phyloP scores from a whole-genome alignment of 2,329 filamentous ascomycete species.

The Trichoderma aggressivum region DNA sequence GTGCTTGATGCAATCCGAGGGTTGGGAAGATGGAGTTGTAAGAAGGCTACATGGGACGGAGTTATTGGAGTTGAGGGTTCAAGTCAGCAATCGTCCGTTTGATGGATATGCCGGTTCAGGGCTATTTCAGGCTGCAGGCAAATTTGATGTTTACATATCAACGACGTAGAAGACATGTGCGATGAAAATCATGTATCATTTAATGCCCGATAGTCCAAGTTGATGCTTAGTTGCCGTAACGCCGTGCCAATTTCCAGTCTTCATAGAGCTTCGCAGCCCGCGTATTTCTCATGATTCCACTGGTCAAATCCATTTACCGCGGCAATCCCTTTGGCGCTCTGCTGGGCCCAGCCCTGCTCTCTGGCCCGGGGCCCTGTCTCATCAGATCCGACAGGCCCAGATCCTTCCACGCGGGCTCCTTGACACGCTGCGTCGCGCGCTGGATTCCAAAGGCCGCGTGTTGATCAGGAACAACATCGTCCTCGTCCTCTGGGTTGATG shows the following conservation, averaged over 20 bases:
- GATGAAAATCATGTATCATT: not conserved
- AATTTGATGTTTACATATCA: not conserved
- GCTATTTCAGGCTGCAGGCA: not conserved
- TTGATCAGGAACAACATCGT: constrained; percentile 84
- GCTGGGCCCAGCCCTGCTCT: constrained; percentile 10
- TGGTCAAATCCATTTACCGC: constrained; percentile 19
- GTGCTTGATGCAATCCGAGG: not conserved
- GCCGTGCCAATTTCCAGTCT: not conserved
- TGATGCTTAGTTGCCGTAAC: not conserved
- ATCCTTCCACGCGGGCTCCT: constrained; percentile 76
- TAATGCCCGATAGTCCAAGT: not conserved
- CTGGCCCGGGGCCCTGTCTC: constrained; percentile 52
- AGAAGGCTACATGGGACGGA: constrained; percentile 18
- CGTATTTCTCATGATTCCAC: not conserved
- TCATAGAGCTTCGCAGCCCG: not conserved
- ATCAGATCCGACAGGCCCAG: constrained; percentile 70
- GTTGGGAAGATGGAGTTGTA: constrained; percentile 4
- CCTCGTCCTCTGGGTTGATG: constrained; percentile 82
- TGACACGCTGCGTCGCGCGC: constrained; percentile 68
- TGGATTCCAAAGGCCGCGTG: constrained; percentile 85
- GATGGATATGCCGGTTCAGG: not conserved
- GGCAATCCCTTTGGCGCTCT: constrained; percentile 23
- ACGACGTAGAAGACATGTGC: not conserved
- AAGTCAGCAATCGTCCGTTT: constrained; percentile 3
- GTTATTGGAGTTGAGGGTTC: constrained; percentile 23